Evolutionary conservation across 2,329 filamentous ascomycete species (phyloP), one percentile per base, ranked within the genome.

Genomic region (Neoscytalidium dimidiatum): DNA sequence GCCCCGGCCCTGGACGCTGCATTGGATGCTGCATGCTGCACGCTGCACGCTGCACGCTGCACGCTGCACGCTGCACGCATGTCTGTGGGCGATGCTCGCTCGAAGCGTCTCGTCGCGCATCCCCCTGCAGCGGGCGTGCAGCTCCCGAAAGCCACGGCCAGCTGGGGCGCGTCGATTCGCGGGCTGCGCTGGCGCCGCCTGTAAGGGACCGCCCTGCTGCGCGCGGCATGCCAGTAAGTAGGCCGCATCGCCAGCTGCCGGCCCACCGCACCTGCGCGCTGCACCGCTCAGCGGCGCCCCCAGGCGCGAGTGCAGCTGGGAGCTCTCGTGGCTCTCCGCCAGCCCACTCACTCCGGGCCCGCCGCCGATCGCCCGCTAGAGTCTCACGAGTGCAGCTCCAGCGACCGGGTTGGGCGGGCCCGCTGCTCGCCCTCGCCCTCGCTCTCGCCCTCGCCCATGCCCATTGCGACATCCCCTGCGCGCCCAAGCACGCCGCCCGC

Each of bases 301-400:
- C n/a, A n/a, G n/a, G n/a, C n/a, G n/a, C n/a, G n/a, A n/a, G n/a
- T n/a, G n/a, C n/a, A n/a, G n/a, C n/a, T n/a, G n/a, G n/a, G n/a
- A n/a, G n/a, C n/a, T n/a, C n/a, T n/a, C n/a, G n/a, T n/a, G n/a
- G n/a, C n/a, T n/a, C n/a, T n/a, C 33, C 41, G 41, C 41, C 41
- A 7, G 41, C 41, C 14, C 41, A 35, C 33, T 7, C 41, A 6
- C 41, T 14, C 14, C 41, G n/a, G 41, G 14, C 9, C 13, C n/a
- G 33, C 21, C n/a, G 38, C n/a, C 26, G 56, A 60, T 60, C 56
- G 56, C 38, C 56, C 56, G 56, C 56, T 60, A 60, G 56, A 60
- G 56, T 60, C 56, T 60, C 56, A 60, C 56, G 35, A 58, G 5
- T 8, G 31, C 29, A 26, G 33, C 51, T 56, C 53, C 53, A 58